Percentiles rank a stretch among this genome's conserved stretches.
phyloP scores from a whole-genome alignment of 2,329 filamentous ascomycete genomes.

The Aspergillus viridinutans region DNA sequence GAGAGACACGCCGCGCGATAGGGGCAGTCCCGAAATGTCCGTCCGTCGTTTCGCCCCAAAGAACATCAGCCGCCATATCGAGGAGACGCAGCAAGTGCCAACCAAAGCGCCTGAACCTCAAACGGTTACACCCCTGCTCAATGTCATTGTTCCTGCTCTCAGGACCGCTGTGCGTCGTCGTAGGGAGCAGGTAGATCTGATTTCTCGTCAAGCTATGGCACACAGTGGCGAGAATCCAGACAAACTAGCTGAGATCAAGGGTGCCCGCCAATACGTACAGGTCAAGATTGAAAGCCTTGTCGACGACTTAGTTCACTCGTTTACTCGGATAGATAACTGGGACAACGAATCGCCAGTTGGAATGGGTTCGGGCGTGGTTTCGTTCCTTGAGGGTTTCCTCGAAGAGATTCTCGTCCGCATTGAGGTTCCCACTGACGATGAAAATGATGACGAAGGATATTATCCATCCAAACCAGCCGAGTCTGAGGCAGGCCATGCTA shows the following conservation, averaged over 20 bases:
- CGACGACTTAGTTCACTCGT: conserved; percentile 74
- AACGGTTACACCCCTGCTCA: conserved; percentile 79
- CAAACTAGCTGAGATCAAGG: conserved; percentile 48
- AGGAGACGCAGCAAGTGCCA: conserved; percentile 6
- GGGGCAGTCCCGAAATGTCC: conserved; percentile 1
- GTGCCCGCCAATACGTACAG: conserved; percentile 70
- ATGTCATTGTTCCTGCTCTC: conserved; percentile 88
- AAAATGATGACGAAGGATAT: not conserved
- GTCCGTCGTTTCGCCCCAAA: not conserved
- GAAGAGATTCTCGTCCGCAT: conserved; percentile 92
- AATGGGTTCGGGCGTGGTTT: conserved; percentile 86
- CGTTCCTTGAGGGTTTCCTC: conserved; percentile 84
- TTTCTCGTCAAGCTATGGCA: conserved; percentile 35
- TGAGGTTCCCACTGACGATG: conserved; percentile 59
- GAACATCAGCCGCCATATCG: conserved; percentile 7
- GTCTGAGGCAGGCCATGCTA: not conserved
- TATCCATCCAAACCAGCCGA: not conserved
- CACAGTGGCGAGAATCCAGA: conserved; percentile 50
- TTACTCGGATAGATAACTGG: conserved; percentile 84
- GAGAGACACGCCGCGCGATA: conserved; percentile 8
- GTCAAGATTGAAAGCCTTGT: conserved; percentile 78
- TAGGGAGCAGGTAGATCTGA: conserved; percentile 50
- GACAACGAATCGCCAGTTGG: conserved; percentile 84
- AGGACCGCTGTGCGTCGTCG: conserved; percentile 86
- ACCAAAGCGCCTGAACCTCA: conserved; percentile 35